Evolutionary conservation across 306 rosid genomes (phyloP), one percentile per base, ranked within the genome.

Genomic region (Corylus americana): DNA sequence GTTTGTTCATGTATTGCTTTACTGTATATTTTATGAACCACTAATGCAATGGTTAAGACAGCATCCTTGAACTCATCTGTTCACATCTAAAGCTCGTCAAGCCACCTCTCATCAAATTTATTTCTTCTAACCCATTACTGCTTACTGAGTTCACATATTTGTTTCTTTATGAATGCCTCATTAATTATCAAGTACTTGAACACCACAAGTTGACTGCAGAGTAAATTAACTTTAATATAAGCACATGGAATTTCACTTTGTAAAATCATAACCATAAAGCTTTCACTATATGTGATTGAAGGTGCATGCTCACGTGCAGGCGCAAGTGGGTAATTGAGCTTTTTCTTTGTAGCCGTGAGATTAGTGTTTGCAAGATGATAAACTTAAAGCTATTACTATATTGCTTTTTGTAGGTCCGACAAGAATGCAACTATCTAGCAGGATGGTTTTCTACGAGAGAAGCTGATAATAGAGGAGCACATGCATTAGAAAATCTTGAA

Each of bases 361-460:
- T 29, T n/a, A 20, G 31, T 48, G 27, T 42, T 29, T 61, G 80
- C 29, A 11, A 31, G 25, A 39, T 47, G 35, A 64, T 42, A 55
- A 37, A 3, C 47, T 37, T 37, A 37, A 67, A 54, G 53, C 73
- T 73, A 76, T 3, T 29, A 17, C 55, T 77, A 17, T 51, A 67
- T 62, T 64, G 77, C 31, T 77, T 55, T 25, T 77, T 82, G 8
- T 77, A 94, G 98, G 97, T 94, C 75, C 90, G 97, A 42, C 81
- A 82, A 84, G 97, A 92, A 76, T 88, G 98, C 74, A 85, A 84
- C 64, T 89, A 81, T 83, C 78, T 92, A 78, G 83, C 94, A 3
- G 98, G 98, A 44, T 81, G 78, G 55, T 70, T 83, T 83, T 86
- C 86, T 17, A 73, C 89, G 0, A 82, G 75, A 73, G 89, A 88